Base-by-base conservation (phyloP, 306 rosid genomes). In the Macrotyloma uniflorum region DNA sequence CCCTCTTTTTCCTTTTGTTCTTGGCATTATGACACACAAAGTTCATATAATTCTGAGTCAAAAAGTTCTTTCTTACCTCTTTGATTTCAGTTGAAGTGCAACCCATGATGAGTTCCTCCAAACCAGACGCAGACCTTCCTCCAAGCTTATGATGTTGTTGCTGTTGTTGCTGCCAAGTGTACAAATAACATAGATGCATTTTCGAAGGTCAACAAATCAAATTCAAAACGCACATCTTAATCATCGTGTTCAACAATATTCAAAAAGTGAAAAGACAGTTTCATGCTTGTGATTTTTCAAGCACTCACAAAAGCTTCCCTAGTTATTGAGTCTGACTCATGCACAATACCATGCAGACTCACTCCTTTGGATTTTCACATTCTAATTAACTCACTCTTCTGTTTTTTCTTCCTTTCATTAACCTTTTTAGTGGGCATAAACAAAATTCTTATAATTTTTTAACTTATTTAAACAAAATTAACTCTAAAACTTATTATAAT, bases 101-200 rank as follows among this genome's bases (percentile, higher is more conserved):
- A 4, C 96, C 96, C 98, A 94, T 94, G 30, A 94, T 94, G 87
- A 94, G 93, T 89, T 94, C 98, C 80, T 94, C 98, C 87, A 94
- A 90, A 23, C 98, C 98, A 53, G 97, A 90, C 20, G 98, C 91
- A 63, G 98, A 94, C 85, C 98, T 91, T 57, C 76, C 96, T 78
- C 90, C 94, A 50, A 88, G 75, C 76, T 90, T 88, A 86, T 94
- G 91, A 86, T 94, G 98, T 9, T 93, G 97, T 3, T 93, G 91
- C 66, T 86, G 87, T 43, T 86, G 51, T 11, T 87, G 93, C 40
- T 83, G 91, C 83, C 82, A 84, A 70, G 77, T 86, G 79, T 68
- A 45, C 61, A 50, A 15, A 26, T 70, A 62, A 28, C 12, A 77
- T 38, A 43, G 46, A 64, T 42, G 55, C 74, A 86, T 74, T 75